Base-by-base conservation (phyloP, 2,329 filamentous ascomycete species). In the Hymenoscyphus fructigenus region DNA sequence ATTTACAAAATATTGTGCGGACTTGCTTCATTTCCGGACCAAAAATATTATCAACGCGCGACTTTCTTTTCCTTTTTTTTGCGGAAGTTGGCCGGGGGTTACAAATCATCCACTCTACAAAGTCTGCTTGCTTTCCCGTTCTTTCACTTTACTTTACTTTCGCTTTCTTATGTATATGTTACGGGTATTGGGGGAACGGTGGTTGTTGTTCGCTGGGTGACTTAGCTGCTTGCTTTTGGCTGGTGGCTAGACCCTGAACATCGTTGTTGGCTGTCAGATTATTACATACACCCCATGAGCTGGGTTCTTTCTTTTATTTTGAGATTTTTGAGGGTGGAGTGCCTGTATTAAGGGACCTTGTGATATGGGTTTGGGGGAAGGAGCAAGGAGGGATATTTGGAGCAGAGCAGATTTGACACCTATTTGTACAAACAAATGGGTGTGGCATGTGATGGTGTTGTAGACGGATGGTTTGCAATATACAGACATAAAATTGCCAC, bases 1-100 rank as follows among this genome's bases (percentile, higher is more conserved):
- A 71, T 71, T 71, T 70, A 71, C 67, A 71, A 53, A 38, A 53
- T 56, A 67, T 61, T 60, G 57, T 57, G 36, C 60, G 59, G 26
- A 15, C 56, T 55, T 32, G 17, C 26, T 60, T 57, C 34, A 34
- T 50, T 64, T 32, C 47, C 44, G 62, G 58, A 41, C 57, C 36
- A 62, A 65, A 63, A 63, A 66, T 60, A 67, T 59, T 47, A 14
- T 50, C 41, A 20, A 41, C 59, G 38, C 34, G 41, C 62, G 57
- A 58, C 29, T 57, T 58, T 63, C 56, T 61, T 50, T 57, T 64
- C 59, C 28, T 23, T 61, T 44, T 50, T 58, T 50, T 60, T 68
- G 58, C 26, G 44, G 36, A 38, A 47, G 34, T 44, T 29, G n/a
- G 41, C 26, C 5, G 55, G 57, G 47, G 36, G 28, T 41, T 38